These are phyloP conservation scores for Lanzia echinophila DNA, from an alignment of 2,329 filamentous ascomycete genomes.

Conservation along the genomic window DNA sequence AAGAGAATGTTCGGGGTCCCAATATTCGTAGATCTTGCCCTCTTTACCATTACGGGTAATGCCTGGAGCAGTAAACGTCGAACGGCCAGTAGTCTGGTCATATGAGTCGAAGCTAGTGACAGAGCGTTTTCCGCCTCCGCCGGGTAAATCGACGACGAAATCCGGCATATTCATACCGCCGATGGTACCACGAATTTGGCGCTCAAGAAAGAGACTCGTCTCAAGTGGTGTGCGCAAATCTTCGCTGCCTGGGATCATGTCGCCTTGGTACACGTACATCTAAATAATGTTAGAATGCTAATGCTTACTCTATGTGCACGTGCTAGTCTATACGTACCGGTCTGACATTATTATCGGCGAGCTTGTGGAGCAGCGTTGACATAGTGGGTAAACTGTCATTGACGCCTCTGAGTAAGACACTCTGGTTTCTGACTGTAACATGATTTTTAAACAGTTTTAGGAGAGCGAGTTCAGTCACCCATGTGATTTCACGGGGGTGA, in stretches of 20 bases:
- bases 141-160: conserved; percentile 58
- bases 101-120: conserved; percentile 48
- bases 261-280: conserved; percentile 62
- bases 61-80: conserved; percentile 49
- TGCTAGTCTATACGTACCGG: conserved; percentile 39
- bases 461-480: conserved; percentile 48
- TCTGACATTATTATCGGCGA: conserved; percentile 50
- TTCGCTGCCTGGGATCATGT: conserved; percentile 55
- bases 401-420: conserved; percentile 51
- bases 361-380: conserved; percentile 43
- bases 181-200: conserved; percentile 50
- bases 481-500: conserved; percentile 54
- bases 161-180: conserved; percentile 57
- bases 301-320: neutral
- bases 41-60: conserved; percentile 40
- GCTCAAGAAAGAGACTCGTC: conserved; percentile 52
- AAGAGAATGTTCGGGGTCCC: conserved; percentile 39
- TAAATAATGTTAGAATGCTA: conserved; percentile 23
- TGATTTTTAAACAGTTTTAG: conserved; percentile 43
- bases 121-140: conserved; percentile 56
- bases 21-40: conserved; percentile 48
- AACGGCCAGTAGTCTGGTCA: conserved; percentile 45
- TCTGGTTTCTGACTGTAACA: conserved; percentile 53
- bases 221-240: conserved; percentile 55
- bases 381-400: conserved; percentile 51